Percentiles rank a stretch among this genome's conserved stretches.
phyloP scores from a whole-genome alignment of 140 eudicot species.

The Flaveria floridana region DNA sequence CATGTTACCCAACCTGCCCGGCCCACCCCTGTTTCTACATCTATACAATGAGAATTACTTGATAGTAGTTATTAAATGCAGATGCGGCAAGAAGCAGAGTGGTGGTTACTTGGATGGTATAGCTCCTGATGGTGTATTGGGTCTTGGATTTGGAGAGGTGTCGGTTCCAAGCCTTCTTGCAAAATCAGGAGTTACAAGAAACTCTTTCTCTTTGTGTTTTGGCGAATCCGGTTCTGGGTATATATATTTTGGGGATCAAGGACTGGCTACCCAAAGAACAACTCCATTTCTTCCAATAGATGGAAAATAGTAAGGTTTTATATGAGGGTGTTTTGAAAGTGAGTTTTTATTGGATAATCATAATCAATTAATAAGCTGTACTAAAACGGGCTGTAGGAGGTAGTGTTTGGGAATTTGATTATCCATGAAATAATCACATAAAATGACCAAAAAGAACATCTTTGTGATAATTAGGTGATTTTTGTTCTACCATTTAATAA shows the following conservation, averaged over 20 bases:
- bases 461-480: constrained; percentile 2
- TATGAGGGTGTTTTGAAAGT: constrained; percentile 13
- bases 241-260: constrained; percentile 84
- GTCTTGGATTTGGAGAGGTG: constrained; percentile 73
- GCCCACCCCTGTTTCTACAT: constrained; percentile 9
- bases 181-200: constrained; percentile 57
- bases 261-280: constrained; percentile 53
- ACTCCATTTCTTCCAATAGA: constrained; percentile 65
- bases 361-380: not conserved
- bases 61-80: constrained; percentile 31
- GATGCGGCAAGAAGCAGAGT: constrained; percentile 89
- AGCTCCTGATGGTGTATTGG: constrained; percentile 96
- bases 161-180: constrained; percentile 88
- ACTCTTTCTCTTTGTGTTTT: constrained; percentile 86
- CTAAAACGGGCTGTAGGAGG: constrained; percentile 1
- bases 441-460: too few relatives aligned
- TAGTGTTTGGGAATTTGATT: not conserved
- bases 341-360: not conserved
- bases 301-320: constrained; percentile 59
- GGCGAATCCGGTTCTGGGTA: constrained; percentile 71
- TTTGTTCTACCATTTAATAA: not conserved
- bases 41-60: constrained; percentile 16
- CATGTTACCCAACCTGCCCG: not conserved
- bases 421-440: not conserved
- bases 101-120: constrained; percentile 87